Percentiles rank a stretch among this genome's conserved stretches.
These are phyloP conservation scores for Aspergillus sp. DNA, from an alignment of 2,329 filamentous ascomycete genomes.

Conservation along the genomic window DNA sequence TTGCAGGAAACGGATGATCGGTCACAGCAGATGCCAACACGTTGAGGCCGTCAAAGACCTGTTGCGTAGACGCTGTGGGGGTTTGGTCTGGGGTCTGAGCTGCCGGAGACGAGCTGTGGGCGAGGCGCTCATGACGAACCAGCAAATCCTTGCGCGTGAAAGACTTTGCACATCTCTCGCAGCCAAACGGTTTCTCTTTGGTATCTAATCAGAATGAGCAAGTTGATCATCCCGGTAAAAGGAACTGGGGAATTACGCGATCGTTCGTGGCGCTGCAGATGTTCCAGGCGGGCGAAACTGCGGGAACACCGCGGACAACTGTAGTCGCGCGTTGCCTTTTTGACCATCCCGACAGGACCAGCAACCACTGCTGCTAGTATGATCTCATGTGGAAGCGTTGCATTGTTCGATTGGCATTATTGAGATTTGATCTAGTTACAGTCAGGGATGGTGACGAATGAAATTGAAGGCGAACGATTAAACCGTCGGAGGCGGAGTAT, in stretches of 20 bases:
- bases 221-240: constrained; percentile 5
- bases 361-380: neutral
- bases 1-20: constrained; percentile 17
- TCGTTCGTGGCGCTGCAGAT: constrained; percentile 37
- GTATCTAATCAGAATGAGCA: constrained; percentile 25
- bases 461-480: neutral
- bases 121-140: constrained; percentile 32
- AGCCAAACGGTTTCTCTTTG: constrained; percentile 35
- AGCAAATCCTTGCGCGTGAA: constrained; percentile 37
- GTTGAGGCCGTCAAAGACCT: constrained; percentile 27
- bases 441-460: neutral
- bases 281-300: constrained; percentile 34
- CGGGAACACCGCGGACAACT: constrained; percentile 32
- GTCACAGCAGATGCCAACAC: constrained; percentile 30
- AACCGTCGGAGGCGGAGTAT: neutral
- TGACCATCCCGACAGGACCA: constrained; percentile 17
- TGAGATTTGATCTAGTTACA: neutral
- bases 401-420: neutral
- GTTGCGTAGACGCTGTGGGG: constrained; percentile 19
- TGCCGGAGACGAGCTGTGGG: constrained; percentile 22
- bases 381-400: neutral
- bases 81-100: constrained; percentile 12
- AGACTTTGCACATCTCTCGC: constrained; percentile 32
- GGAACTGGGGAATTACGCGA: constrained; percentile 26
- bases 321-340: constrained; percentile 21